These are phyloP conservation scores for Nymphaea thermarum DNA, from an alignment of 164 flowering plant species.

Conservation along the genomic window DNA sequence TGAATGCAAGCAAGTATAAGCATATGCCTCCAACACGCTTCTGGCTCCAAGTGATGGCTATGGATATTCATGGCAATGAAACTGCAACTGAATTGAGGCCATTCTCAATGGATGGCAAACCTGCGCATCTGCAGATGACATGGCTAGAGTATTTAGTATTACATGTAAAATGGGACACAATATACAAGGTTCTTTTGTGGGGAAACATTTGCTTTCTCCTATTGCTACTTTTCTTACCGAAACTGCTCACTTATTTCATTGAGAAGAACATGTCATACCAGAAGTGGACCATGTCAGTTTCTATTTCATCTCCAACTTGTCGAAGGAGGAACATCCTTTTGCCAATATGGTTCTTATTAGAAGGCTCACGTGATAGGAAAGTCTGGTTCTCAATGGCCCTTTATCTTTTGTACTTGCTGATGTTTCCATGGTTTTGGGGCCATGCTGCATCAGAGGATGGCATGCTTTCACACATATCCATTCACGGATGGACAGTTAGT, in stretches of 20 bases:
- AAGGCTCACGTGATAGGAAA: constrained; percentile 10
- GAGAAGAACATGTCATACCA: constrained; percentile 7
- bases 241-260: constrained; percentile 11
- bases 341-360: constrained; percentile 13
- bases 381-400: constrained; percentile 12
- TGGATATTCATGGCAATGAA: constrained; percentile 5
- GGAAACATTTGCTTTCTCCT: constrained; percentile 6
- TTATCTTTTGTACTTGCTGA: constrained; percentile 11
- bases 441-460: constrained; percentile 9
- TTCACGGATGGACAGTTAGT: constrained; percentile 10
- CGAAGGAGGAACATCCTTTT: constrained; percentile 6
- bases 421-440: constrained; percentile 15
- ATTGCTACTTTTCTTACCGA: constrained; percentile 7
- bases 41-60: constrained; percentile 11
- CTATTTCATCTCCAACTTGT: constrained; percentile 7
- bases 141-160: constrained; percentile 7
- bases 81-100: constrained; percentile 7
- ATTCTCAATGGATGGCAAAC: constrained; percentile 10
- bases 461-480: constrained; percentile 4
- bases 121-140: constrained; percentile 6
- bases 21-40: constrained; percentile 9
- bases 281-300: constrained; percentile 10
- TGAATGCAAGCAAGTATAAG: constrained; percentile 6
- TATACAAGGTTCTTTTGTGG: constrained; percentile 8
- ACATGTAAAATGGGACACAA: constrained; percentile 13